Base-by-base conservation (phyloP, 768 basidiomycete species). In the Cytidiella melzeri region DNA sequence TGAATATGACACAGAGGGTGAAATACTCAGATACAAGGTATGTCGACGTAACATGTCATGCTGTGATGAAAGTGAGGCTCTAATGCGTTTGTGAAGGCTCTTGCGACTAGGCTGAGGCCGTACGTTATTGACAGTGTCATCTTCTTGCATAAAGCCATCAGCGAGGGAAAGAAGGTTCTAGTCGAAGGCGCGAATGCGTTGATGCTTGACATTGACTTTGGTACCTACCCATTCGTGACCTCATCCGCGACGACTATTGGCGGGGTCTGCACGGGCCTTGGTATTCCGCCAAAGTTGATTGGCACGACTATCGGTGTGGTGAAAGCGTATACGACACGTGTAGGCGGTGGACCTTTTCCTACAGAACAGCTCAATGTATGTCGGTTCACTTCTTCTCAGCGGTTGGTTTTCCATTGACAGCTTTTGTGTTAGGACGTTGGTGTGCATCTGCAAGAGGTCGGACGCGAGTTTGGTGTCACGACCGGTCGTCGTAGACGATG, bases 281-380 rank as follows among this genome's bases (percentile, higher is more conserved):
- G 93, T 45, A 85, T 99, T 43, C 95, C 96, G 2, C 93, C 96
- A 5, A 84, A 84, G 69, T 69, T 78, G 56, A 83, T 99, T 55
- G 89, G 87, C n/a, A 80, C 81, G 42, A 75, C 84, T 21, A 86
- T 94, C 57, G 96, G 96, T 41, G 96, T 99, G 51, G 74, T 97
- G 63, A 99, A 98, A 67, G 96, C 96, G 0, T 99, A 99, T 67
- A 98, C 96, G 15, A 98, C 96, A 1, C 81, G 96, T 23, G 96
- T 99, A 20, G 96, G 96, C n/a, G 91, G 92, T 34, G 96, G 96
- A 0, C 96, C 96, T 3, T 98, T 99, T 77, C 93, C 96, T 6
- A 92, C 90, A 0, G 96, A 99, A 67, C 90, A 92, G 64, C 77
- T 96, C 48, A 87, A 93, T 67, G 87, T 91, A 43, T 50, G 83